Evolutionary conservation across 2,329 filamentous ascomycete species (phyloP).

Genomic region (Aphanoascus verrucosus): DNA sequence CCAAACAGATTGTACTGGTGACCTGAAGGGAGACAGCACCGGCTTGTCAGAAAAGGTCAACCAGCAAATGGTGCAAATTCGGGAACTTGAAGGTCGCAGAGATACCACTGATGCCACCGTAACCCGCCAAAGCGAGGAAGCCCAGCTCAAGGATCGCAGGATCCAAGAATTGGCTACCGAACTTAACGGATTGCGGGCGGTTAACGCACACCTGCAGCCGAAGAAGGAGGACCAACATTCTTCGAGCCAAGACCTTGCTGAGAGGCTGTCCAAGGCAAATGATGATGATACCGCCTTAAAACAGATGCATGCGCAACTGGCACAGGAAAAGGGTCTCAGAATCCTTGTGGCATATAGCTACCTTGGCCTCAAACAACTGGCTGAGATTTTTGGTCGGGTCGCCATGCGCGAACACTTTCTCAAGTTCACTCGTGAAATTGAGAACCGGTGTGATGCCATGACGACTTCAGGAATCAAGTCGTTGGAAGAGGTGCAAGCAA

Average conservation of each 20-base stretch:
- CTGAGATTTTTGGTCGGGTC: slow-evolving; percentile 1
- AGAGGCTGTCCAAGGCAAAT: neutral
- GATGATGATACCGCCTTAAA: slow-evolving; percentile 2
- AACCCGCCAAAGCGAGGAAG: neutral
- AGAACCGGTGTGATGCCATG: slow-evolving; percentile 2
- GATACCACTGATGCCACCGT: slow-evolving; percentile 1
- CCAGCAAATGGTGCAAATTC: slow-evolving; percentile 8
- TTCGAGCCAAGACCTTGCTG: neutral
- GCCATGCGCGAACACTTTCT: neutral
- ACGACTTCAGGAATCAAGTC: neutral
- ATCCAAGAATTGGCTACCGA: slow-evolving; percentile 7
- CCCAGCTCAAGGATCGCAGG: neutral
- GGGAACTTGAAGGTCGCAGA: slow-evolving; percentile 10
- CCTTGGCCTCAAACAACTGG: slow-evolving; percentile 4
- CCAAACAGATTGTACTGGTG: slow-evolving; percentile 8
- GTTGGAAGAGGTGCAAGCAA: neutral
- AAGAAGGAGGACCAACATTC: slow-evolving; percentile 1
- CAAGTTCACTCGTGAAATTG: slow-evolving; percentile 4
- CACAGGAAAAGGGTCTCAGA: neutral
- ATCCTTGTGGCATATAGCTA: neutral
- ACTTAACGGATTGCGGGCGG: slow-evolving; percentile 1
- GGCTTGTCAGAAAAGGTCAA: slow-evolving; percentile 9
- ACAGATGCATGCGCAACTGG: slow-evolving; percentile 1
- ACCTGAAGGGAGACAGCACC: slow-evolving; percentile 7
- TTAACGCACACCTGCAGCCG: slow-evolving; percentile 2